A percentile compares a stretch with the other conserved stretches of the same genome.
These are phyloP conservation scores for Capsicum chinense DNA, from an alignment of 257 asterid species.

Conservation along the genomic window DNA sequence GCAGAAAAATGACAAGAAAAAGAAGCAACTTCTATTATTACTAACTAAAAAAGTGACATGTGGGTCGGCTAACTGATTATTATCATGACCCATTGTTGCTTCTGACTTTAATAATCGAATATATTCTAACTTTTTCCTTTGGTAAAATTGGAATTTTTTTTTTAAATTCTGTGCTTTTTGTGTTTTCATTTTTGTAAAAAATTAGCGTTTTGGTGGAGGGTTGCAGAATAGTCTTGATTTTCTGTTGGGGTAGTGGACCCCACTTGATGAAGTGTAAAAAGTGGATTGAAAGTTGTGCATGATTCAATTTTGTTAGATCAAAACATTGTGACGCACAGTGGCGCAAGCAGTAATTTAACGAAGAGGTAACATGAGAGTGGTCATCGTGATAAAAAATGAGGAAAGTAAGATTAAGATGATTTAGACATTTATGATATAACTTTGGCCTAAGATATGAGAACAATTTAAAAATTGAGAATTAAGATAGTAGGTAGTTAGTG, in stretches of 20 bases:
- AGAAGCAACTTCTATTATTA: background rate
- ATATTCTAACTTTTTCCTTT: background rate
- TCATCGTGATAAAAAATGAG: too few species aligned
- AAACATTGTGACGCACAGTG: too few species aligned
- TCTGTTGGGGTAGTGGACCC: constrained; percentile 13
- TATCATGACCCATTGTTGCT: constrained; percentile 25
- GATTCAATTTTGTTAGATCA: background rate
- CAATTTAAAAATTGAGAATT: too few species aligned
- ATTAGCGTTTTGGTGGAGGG: background rate
- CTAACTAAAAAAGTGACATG: background rate
- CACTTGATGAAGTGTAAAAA: background rate
- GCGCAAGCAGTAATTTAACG: too few species aligned
- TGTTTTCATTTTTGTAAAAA: too few species aligned
- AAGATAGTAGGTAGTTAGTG: too few species aligned
- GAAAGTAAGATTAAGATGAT: too few species aligned
- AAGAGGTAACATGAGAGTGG: too few species aligned
- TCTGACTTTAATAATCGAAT: constrained; percentile 26
- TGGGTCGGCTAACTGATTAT: constrained; percentile 23
- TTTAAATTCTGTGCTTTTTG: too few species aligned
- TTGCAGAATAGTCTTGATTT: constrained; percentile 12
- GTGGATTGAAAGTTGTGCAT: background rate
- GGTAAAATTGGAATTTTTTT: background rate
- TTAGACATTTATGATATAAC: too few species aligned
- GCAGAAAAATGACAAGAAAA: background rate
- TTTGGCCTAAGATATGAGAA: too few species aligned